A percentile compares a stretch with the other conserved stretches of the same genome.
Evolutionary conservation across 2,329 filamentous ascomycete species (phyloP).

Genomic region (Pezicula rhizophila): DNA sequence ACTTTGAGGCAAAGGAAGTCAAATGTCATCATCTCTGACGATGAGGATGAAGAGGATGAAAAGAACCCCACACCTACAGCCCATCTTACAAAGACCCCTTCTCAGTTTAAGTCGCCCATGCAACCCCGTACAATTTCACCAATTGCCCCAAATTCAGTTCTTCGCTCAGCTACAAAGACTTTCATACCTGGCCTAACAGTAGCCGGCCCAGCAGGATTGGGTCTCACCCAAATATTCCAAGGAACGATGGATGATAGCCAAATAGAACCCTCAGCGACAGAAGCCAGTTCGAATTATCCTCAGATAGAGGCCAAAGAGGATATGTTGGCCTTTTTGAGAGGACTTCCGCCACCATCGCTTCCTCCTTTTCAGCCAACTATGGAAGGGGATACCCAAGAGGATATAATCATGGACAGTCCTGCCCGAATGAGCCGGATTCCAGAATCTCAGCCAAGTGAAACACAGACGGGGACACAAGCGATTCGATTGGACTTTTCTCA

Average conservation of each 20-base stretch:
- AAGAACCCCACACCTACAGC: slow-evolving; percentile 14
- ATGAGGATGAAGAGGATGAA: slow-evolving; percentile 38
- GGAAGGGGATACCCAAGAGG: slow-evolving; percentile 32
- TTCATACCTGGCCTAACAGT: slow-evolving; percentile 66
- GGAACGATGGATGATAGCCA: slow-evolving; percentile 72
- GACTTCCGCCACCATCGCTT: slow-evolving; percentile 43
- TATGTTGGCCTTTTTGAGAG: slow-evolving; percentile 43
- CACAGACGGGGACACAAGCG: slow-evolving; percentile 21
- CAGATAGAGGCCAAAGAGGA: slow-evolving; percentile 26
- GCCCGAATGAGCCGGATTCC: slow-evolving; percentile 26
- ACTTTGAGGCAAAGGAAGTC: slow-evolving; percentile 17
- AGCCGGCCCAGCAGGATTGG: slow-evolving; percentile 56
- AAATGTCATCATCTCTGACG: slow-evolving; percentile 33
- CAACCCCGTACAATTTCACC: slow-evolving; percentile 38
- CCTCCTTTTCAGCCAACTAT: slow-evolving; percentile 39
- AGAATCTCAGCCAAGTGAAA: slow-evolving; percentile 35
- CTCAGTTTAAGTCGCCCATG: slow-evolving; percentile 22
- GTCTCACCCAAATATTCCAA: slow-evolving; percentile 84
- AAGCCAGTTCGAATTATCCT: slow-evolving; percentile 16
- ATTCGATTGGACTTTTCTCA: slow-evolving; percentile 54
- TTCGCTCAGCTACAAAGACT: slow-evolving; percentile 62
- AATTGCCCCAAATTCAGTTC: slow-evolving; percentile 51
- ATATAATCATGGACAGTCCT: slow-evolving; percentile 44
- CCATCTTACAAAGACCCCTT: neutral
- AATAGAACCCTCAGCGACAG: slow-evolving; percentile 16